Percentiles rank a stretch among this genome's conserved stretches.
phyloP scores from a whole-genome alignment of 805 yeast species.

The Yamadazyma sp. region DNA sequence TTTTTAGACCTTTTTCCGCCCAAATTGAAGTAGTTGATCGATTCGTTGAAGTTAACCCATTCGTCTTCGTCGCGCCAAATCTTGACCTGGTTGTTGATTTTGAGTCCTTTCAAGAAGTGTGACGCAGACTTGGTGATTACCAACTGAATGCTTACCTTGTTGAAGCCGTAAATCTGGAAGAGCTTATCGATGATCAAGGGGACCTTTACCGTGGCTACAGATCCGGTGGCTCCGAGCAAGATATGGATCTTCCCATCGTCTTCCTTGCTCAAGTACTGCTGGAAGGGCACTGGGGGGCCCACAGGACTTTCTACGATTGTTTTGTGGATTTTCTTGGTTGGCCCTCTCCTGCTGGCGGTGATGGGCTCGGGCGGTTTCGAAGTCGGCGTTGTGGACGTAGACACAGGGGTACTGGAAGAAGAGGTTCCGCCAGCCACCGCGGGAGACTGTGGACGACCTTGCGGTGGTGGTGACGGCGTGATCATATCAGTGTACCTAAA shows the following conservation, averaged over 20 bases:
- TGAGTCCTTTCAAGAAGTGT: constrained; percentile 59
- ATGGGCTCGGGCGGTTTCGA: constrained; percentile 16
- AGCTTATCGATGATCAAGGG: constrained; percentile 86
- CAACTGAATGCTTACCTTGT: constrained; percentile 74
- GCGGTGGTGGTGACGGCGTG: constrained; percentile 23
- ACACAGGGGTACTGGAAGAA: not conserved
- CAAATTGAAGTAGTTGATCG: constrained; percentile 16
- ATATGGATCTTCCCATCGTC: constrained; percentile 88
- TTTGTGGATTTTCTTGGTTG: constrained; percentile 41
- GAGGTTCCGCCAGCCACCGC: too few relatives aligned
- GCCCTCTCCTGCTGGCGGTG: constrained; percentile 17
- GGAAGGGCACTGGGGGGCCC: constrained; percentile 72
- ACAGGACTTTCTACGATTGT: constrained; percentile 56
- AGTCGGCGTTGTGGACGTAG: not conserved
- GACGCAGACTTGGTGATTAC: constrained; percentile 85
- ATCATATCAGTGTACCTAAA: constrained; percentile 4
- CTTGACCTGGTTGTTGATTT: constrained; percentile 65
- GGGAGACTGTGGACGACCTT: constrained; percentile 10
- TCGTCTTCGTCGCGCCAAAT: constrained; percentile 95
- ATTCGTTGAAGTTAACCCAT: constrained; percentile 57
- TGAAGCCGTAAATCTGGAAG: constrained; percentile 70
- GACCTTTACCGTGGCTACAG: constrained; percentile 93
- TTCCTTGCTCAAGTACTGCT: constrained; percentile 64
- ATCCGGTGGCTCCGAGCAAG: constrained; percentile 89
- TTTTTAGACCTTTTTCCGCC: constrained; percentile 26